phyloP scores from a whole-genome alignment of 305 asterid species.

The Galium porrigens region DNA sequence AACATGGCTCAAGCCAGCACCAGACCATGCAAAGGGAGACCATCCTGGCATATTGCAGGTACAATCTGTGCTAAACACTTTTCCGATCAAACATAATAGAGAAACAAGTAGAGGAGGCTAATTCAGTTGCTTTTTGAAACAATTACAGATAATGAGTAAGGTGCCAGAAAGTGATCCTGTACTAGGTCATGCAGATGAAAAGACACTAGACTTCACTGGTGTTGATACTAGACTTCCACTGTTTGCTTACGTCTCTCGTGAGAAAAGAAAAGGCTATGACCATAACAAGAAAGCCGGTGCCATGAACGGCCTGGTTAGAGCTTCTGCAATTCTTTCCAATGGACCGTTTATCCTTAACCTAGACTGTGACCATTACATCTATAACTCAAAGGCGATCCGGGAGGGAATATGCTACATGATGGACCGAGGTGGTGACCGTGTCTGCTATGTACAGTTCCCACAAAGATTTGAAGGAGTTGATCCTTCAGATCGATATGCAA shows the following conservation, averaged over 20 bases:
- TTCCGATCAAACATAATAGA: not conserved
- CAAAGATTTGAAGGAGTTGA: slow-evolving; percentile 95
- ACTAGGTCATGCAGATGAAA: slow-evolving; percentile 61
- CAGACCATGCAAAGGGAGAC: slow-evolving; percentile 79
- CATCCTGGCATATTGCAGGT: slow-evolving; percentile 91
- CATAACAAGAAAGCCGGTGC: slow-evolving; percentile 98
- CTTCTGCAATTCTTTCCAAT: slow-evolving; percentile 83
- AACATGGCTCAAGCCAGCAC: slow-evolving; percentile 48
- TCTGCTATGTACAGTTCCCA: slow-evolving; percentile 89
- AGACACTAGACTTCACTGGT: slow-evolving; percentile 57
- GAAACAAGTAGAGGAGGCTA: not conserved
- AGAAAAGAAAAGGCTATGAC: slow-evolving; percentile 71
- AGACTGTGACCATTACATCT: slow-evolving; percentile 87
- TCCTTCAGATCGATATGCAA: slow-evolving; percentile 95
- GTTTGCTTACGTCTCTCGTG: slow-evolving; percentile 91
- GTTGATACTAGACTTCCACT: slow-evolving; percentile 67
- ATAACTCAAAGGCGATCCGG: slow-evolving; percentile 55
- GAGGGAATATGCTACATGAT: slow-evolving; percentile 97
- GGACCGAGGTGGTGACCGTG: slow-evolving; percentile 93
- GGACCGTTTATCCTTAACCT: slow-evolving; percentile 85
- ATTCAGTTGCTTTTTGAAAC: not conserved
- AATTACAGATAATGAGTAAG: slow-evolving; percentile 71
- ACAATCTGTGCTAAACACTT: not conserved
- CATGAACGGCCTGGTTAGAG: slow-evolving; percentile 87
- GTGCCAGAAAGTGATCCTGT: slow-evolving; percentile 69